Percentiles rank a stretch among this genome's conserved stretches.
Conservation (phyloP, 495 filamentous ascomycete genomes). For the Physcia stellaris region DNA sequence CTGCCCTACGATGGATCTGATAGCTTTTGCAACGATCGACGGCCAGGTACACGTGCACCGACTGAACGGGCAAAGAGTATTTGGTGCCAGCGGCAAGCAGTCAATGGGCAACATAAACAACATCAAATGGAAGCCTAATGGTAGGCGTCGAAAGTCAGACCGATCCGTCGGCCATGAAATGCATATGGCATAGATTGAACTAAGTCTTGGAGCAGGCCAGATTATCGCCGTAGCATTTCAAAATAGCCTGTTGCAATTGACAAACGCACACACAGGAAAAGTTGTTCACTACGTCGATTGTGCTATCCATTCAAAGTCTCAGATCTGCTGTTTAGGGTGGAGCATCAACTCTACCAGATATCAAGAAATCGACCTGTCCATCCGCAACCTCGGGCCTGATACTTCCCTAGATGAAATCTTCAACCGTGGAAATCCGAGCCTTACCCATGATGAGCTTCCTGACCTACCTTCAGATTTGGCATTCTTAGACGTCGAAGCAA, state of each 20-base stretch:
- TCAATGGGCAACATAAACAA: slow-evolving; percentile 34
- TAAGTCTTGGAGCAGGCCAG: slow-evolving; percentile 33
- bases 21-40: slow-evolving; percentile 54
- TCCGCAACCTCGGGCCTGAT: slow-evolving; percentile 28
- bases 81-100: slow-evolving; percentile 40
- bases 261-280: slow-evolving; percentile 65
- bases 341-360: slow-evolving; percentile 50
- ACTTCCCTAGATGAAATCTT: slow-evolving; percentile 31
- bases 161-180: neutral
- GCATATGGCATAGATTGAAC: neutral
- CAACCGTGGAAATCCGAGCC: slow-evolving; percentile 1
- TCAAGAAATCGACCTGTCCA: slow-evolving; percentile 28
- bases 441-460: slow-evolving; percentile 19
- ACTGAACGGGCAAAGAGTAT: slow-evolving; percentile 54
- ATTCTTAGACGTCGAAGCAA: slow-evolving; percentile 64
- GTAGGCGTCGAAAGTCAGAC: slow-evolving; percentile 26
- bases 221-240: slow-evolving; percentile 67
- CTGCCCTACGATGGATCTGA: slow-evolving; percentile 73
- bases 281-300: slow-evolving; percentile 54
- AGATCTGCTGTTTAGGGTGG: slow-evolving; percentile 61
- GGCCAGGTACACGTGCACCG: slow-evolving; percentile 50
- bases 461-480: slow-evolving; percentile 70
- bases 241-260: slow-evolving; percentile 53
- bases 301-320: slow-evolving; percentile 23
- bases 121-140: slow-evolving; percentile 68